phyloP scores from a whole-genome alignment of 1,284 basidiomycete species.

The Ustilago xerochloae region DNA sequence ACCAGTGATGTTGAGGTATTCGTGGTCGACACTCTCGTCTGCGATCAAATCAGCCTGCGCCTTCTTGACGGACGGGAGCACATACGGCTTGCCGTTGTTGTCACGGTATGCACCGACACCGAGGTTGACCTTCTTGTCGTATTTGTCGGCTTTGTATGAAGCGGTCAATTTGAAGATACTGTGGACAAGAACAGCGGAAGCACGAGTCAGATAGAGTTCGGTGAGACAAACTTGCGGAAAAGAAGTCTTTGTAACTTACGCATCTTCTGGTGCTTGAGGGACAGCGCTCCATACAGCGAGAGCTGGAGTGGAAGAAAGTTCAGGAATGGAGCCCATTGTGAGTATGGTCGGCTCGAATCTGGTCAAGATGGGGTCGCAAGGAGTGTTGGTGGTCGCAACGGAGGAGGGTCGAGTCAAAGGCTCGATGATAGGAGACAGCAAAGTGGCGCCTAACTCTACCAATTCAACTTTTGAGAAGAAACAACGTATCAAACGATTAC shows the following conservation, averaged over 20 bases:
- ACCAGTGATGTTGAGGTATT: slow-evolving; percentile 92
- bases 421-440: neutral
- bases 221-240: too few species aligned
- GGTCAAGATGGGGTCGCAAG: slow-evolving; percentile 2
- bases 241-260: slow-evolving; percentile 36
- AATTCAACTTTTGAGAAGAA: slow-evolving; percentile 4
- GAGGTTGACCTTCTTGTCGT: slow-evolving; percentile 87
- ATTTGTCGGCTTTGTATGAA: slow-evolving; percentile 84
- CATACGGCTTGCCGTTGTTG: slow-evolving; percentile 70
- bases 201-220: neutral
- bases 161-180: slow-evolving; percentile 89
- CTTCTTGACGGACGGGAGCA: slow-evolving; percentile 71
- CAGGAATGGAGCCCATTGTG: slow-evolving; percentile 37
- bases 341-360: slow-evolving; percentile 15
- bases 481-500: neutral
- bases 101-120: slow-evolving; percentile 73
- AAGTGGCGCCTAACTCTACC: neutral
- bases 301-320: slow-evolving; percentile 27
- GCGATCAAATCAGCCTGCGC: slow-evolving; percentile 79
- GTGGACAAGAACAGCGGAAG: neutral
- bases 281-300: slow-evolving; percentile 53
- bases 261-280: slow-evolving; percentile 59
- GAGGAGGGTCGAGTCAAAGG: too few species aligned
- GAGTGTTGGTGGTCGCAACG: neutral
- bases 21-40: slow-evolving; percentile 84